phyloP scores from a whole-genome alignment of 2,329 filamentous ascomycete species.

The Pseudogymnoascus sp. region DNA sequence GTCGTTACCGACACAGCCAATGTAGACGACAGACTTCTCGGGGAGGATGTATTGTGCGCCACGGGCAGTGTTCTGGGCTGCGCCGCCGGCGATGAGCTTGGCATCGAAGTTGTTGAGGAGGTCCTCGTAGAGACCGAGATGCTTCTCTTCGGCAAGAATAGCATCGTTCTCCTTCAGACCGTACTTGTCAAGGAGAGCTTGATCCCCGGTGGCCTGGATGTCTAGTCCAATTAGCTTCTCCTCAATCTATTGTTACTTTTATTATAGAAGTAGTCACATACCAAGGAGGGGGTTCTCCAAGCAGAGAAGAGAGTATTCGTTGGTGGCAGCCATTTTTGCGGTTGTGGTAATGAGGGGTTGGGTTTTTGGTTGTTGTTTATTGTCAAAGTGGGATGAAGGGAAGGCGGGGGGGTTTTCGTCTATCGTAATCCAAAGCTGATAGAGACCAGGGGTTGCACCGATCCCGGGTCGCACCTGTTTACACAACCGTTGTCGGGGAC shows the following conservation, averaged over 20 bases:
- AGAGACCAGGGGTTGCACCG: background rate
- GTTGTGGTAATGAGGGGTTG: slow-evolving; percentile 5
- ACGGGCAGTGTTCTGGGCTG: slow-evolving; percentile 93
- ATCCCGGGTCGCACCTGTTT: background rate
- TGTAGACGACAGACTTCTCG: slow-evolving; percentile 80
- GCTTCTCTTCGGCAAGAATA: slow-evolving; percentile 89
- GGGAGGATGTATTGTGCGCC: slow-evolving; percentile 95
- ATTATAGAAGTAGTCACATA: slow-evolving; percentile 35
- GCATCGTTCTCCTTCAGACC: slow-evolving; percentile 92
- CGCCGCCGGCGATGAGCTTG: slow-evolving; percentile 90
- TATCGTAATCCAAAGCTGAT: slow-evolving; percentile 3
- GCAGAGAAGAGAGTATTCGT: slow-evolving; percentile 83
- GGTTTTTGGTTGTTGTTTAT: slow-evolving; percentile 5
- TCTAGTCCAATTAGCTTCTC: slow-evolving; percentile 41
- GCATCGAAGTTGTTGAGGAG: slow-evolving; percentile 86
- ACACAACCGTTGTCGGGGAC: background rate
- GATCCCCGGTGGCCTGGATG: slow-evolving; percentile 80
- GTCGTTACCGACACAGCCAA: slow-evolving; percentile 90
- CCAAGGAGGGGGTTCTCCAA: slow-evolving; percentile 96
- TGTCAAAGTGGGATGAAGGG: slow-evolving; percentile 9
- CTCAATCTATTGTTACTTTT: background rate
- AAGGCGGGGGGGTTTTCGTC: slow-evolving; percentile 4
- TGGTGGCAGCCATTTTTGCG: slow-evolving; percentile 58
- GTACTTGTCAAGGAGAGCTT: slow-evolving; percentile 85
- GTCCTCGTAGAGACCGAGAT: slow-evolving; percentile 85